A percentile compares a stretch with the other conserved stretches of the same genome.
Conservation (phyloP, 768 basidiomycete genomes). For the Hericium alpestre region DNA sequence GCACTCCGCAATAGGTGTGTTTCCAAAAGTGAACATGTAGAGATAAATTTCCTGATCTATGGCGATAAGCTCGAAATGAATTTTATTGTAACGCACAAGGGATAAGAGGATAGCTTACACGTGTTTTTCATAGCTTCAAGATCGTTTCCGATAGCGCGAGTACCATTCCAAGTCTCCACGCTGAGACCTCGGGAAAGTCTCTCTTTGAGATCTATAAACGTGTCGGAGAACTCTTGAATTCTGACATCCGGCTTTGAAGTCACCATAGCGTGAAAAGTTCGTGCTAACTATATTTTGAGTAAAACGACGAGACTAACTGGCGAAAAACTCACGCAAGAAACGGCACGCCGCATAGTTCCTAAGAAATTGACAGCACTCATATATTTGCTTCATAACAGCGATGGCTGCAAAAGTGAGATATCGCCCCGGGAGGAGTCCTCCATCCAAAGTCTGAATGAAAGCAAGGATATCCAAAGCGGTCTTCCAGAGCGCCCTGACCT, state of each 20-base stretch:
- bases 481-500: neutral
- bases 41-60: neutral
- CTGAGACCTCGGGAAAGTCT: neutral
- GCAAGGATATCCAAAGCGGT: neutral
- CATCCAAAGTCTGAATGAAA: neutral
- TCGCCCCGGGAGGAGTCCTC: neutral
- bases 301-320: neutral
- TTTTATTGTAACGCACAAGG: neutral
- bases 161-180: neutral
- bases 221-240: neutral
- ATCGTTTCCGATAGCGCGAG: neutral
- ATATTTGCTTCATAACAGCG: neutral
- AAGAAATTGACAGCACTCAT: neutral
- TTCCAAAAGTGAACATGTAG: neutral
- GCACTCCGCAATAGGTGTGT: neutral
- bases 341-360: neutral
- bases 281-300: neutral
- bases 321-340: neutral
- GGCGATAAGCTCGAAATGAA: neutral
- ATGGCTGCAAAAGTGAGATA: neutral
- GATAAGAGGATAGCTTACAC: neutral
- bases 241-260: neutral
- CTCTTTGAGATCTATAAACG: neutral
- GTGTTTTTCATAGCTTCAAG: neutral
- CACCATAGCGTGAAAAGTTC: neutral